phyloP scores from a whole-genome alignment of 768 basidiomycete species.

The Coprinopsis marcescibilis region DNA sequence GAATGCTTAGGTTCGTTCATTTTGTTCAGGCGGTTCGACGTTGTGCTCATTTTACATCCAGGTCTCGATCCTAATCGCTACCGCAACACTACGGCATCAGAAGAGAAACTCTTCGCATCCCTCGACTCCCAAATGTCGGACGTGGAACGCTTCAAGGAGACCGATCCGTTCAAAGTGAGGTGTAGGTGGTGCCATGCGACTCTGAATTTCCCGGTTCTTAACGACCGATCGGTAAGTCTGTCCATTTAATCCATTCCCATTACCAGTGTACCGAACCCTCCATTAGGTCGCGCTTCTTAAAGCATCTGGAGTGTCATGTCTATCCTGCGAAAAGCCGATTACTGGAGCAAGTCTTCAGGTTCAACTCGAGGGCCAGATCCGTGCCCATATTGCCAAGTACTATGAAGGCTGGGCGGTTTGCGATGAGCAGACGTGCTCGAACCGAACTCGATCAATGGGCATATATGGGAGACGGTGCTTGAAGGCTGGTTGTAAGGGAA shows the following conservation, averaged over 20 bases:
- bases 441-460: conserved; percentile 88
- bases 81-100: conserved; percentile 30
- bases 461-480: conserved; percentile 86
- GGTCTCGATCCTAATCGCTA: conserved; percentile 29
- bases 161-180: conserved; percentile 62
- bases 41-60: conserved; percentile 30
- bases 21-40: not conserved
- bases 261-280: conserved; percentile 1
- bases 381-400: conserved; percentile 68
- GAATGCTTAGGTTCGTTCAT: conserved; percentile 77
- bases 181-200: conserved; percentile 71
- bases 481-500: conserved; percentile 60
- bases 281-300: conserved; percentile 64
- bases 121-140: conserved; percentile 91
- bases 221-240: conserved; percentile 50
- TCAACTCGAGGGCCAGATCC: conserved; percentile 86
- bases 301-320: conserved; percentile 63
- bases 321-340: conserved; percentile 52
- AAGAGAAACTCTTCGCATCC: conserved; percentile 66
- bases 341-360: conserved; percentile 59
- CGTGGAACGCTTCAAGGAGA: conserved; percentile 77
- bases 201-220: conserved; percentile 51
- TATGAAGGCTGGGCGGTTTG: conserved; percentile 90
- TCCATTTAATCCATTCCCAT: not conserved
- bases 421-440: conserved; percentile 77